Conservation (phyloP, 768 basidiomycete genomes). For the Auricularia heimuer region DNA sequence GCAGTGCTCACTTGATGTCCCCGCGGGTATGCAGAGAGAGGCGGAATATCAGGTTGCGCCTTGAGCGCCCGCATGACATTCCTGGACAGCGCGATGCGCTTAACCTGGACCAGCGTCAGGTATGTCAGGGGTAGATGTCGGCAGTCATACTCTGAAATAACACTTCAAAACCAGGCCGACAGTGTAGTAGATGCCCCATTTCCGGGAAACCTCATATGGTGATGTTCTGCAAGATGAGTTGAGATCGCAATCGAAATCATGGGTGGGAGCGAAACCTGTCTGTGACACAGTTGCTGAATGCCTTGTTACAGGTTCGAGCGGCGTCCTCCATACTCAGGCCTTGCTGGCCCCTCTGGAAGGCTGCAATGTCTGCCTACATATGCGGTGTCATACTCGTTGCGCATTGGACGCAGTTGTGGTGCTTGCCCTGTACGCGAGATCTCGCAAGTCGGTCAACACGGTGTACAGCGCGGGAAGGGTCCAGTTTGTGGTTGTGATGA, state of each 20-base stretch:
- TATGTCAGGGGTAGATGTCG: background rate
- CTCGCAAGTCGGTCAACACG: constrained; percentile 69
- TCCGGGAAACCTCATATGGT: constrained; percentile 62
- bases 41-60: constrained; percentile 77
- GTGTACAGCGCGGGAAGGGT: constrained; percentile 75
- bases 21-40: constrained; percentile 63
- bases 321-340: constrained; percentile 77
- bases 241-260: background rate
- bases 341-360: constrained; percentile 36
- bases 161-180: constrained; percentile 86
- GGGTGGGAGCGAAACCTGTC: constrained; percentile 44
- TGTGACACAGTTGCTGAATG: constrained; percentile 80
- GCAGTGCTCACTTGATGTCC: constrained; percentile 62
- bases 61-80: constrained; percentile 85
- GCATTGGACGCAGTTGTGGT: background rate
- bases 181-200: constrained; percentile 89
- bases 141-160: constrained; percentile 73
- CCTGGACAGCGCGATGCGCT: constrained; percentile 82
- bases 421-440: constrained; percentile 74
- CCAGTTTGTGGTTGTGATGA: constrained; percentile 79
- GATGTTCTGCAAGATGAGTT: constrained; percentile 38
- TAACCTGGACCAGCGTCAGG: constrained; percentile 44
- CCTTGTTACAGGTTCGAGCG: constrained; percentile 77
- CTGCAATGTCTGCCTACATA: constrained; percentile 23
- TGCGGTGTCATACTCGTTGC: constrained; percentile 9